Percentiles rank a stretch among this genome's conserved stretches.
These are phyloP conservation scores for Iodosphaeria phyllophila DNA, from an alignment of 2,329 filamentous ascomycete species.

Conservation along the genomic window DNA sequence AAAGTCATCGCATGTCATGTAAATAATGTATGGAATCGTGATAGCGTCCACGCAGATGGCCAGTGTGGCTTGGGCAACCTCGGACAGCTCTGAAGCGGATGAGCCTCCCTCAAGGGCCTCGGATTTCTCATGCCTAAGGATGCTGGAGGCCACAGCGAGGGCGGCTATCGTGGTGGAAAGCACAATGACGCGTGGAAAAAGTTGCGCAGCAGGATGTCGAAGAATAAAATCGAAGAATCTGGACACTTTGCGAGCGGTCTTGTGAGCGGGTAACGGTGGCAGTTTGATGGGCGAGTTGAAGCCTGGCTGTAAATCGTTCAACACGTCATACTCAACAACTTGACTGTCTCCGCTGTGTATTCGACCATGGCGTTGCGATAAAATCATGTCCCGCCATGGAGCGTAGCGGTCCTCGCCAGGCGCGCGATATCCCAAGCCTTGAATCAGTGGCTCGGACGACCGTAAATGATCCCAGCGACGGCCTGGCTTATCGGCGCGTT, in stretches of 20 bases:
- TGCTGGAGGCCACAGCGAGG: slow-evolving; percentile 55
- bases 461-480: slow-evolving; percentile 42
- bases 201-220: slow-evolving; percentile 71
- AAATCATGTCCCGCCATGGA: slow-evolving; percentile 33
- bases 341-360: slow-evolving; percentile 26
- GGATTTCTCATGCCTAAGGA: slow-evolving; percentile 32
- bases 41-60: slow-evolving; percentile 79
- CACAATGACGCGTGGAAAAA: slow-evolving; percentile 65
- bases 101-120: slow-evolving; percentile 11
- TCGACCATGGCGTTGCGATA: slow-evolving; percentile 32
- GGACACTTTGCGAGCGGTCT: slow-evolving; percentile 14
- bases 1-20: slow-evolving; percentile 95
- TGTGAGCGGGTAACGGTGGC: slow-evolving; percentile 14
- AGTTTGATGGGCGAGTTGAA: slow-evolving; percentile 19
- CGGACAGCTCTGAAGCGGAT: slow-evolving; percentile 27
- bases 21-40: slow-evolving; percentile 75
- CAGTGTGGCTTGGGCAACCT: slow-evolving; percentile 66
- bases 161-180: slow-evolving; percentile 69
- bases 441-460: slow-evolving; percentile 38
- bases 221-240: slow-evolving; percentile 43
- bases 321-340: slow-evolving; percentile 24
- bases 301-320: slow-evolving; percentile 16
- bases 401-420: slow-evolving; percentile 20
- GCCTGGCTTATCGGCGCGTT: slow-evolving; percentile 27
- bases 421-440: slow-evolving; percentile 25